These are phyloP conservation scores for Apophysomyces elegans DNA, from an alignment of 371 early-diverging fungal genomes.

Conservation along the genomic window DNA sequence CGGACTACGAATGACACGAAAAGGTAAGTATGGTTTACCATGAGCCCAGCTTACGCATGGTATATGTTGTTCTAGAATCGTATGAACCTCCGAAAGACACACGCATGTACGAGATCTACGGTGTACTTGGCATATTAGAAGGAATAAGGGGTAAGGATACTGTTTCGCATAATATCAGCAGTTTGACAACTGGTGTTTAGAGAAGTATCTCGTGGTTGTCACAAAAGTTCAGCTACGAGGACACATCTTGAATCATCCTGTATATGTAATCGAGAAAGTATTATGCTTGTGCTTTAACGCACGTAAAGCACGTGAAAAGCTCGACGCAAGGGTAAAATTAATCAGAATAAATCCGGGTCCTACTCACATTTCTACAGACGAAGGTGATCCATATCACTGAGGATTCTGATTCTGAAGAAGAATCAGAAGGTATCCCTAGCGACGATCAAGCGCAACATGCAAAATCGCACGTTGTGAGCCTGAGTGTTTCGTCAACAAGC, in stretches of 20 bases:
- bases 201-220: slow-evolving; percentile 50
- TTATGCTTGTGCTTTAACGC: slow-evolving; percentile 48
- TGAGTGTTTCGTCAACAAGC: slow-evolving; percentile 1
- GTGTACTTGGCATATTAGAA: slow-evolving; percentile 44
- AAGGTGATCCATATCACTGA: slow-evolving; percentile 4
- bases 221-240: slow-evolving; percentile 50
- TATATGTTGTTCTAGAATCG: slow-evolving; percentile 13
- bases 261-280: slow-evolving; percentile 51
- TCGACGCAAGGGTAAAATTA: slow-evolving; percentile 20
- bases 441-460: not conserved
- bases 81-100: slow-evolving; percentile 24
- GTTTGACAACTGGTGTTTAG: slow-evolving; percentile 11
- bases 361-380: not conserved
- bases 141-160: slow-evolving; percentile 36
- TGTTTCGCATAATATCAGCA: not conserved
- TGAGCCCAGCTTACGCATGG: not conserved
- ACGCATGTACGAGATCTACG: slow-evolving; percentile 39
- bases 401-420: slow-evolving; percentile 8
- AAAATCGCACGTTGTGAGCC: slow-evolving; percentile 6
- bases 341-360: not conserved
- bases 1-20: slow-evolving; percentile 24
- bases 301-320: slow-evolving; percentile 26
- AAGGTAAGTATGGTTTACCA: slow-evolving; percentile 22
- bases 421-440: not conserved
- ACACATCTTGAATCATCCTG: slow-evolving; percentile 45